Evolutionary conservation across 345 rosid species (phyloP), one percentile per base, ranked within the genome.

Genomic region (Raphanus sativus): DNA sequence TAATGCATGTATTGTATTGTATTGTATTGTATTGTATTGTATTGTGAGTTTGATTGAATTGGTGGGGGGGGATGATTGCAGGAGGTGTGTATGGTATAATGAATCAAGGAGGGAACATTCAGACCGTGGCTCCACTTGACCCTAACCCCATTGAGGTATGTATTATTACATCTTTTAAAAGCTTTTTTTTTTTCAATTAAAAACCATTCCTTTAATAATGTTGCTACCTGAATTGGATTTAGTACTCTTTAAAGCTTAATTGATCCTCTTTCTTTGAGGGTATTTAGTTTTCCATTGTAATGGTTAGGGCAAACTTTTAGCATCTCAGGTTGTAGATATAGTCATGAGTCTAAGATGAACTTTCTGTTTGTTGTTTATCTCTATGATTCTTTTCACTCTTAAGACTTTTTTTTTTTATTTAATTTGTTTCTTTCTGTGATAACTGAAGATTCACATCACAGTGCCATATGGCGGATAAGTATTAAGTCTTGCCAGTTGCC

Each of bases 21-120:
- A 12, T 21, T 16, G 8, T 26, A 12, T 21, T 16, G 13, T 26
- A 12, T 21, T 21, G 21, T 21, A 21, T 21, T 21, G 21, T 21
- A 12, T 21, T 16, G 13, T 26, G 65, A 55, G 80, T 17, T 62
- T 56, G 13, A 70, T 55, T 6, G 11, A 17, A 25, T 34, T 5
- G 11, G 32, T 15, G 58, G 13, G 32, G 26, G 58, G 13, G 2
- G 2, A 9, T 62, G 38, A 1, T 32, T 13, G 6, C 60, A 90
- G 91, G 84, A 84, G 72, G 88, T 16, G 9, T n/a, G 58, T 67
- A 58, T 84, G 87, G 65, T 67, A 85, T 70, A 81, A 94, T 94
- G 98, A 92, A 86, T 85, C 97, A 86, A 82, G 91, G 88, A 85
- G 87, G 74, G 30, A 88, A 85, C 65, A 74, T 88, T 25, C 92